Percentiles rank a stretch among this genome's conserved stretches.
Conservation (phyloP, 129 eudicot species). For the Heracleum sosnowskyi region DNA sequence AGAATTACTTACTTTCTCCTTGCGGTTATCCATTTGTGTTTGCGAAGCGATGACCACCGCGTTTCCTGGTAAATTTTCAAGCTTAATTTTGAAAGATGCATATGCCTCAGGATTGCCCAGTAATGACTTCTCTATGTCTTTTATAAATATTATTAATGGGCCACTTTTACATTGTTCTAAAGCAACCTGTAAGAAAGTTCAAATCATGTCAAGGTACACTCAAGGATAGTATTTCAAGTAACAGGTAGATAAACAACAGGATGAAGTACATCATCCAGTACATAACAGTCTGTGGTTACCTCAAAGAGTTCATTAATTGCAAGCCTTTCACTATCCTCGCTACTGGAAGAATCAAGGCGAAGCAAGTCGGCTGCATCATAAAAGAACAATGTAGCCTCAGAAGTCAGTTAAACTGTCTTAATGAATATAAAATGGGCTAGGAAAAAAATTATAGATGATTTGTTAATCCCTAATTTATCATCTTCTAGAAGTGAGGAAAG, state of each 20-base stretch:
- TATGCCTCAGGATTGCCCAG: slow-evolving; percentile 67
- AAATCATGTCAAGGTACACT: not conserved
- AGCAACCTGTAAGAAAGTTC: slow-evolving; percentile 48
- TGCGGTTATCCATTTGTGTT: slow-evolving; percentile 66
- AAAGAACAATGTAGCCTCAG: slow-evolving; percentile 6
- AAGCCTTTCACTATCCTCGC: slow-evolving; percentile 70
- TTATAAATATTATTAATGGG: slow-evolving; percentile 59
- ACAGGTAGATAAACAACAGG: not conserved
- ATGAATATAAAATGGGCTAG: not conserved
- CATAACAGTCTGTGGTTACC: slow-evolving; percentile 25
- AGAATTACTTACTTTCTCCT: slow-evolving; percentile 66
- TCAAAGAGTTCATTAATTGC: slow-evolving; percentile 74
- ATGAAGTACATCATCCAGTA: not conserved
- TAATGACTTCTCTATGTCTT: slow-evolving; percentile 87
- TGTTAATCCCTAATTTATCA: not conserved
- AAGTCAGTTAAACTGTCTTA: not conserved
- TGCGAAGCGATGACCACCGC: slow-evolving; percentile 77
- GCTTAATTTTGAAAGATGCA: slow-evolving; percentile 61
- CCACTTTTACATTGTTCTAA: slow-evolving; percentile 54
- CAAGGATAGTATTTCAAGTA: not conserved
- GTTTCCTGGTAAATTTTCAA: slow-evolving; percentile 63
- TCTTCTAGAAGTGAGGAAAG: not conserved
- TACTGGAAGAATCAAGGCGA: slow-evolving; percentile 61
- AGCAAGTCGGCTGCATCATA: slow-evolving; percentile 58
- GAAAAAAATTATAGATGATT: not conserved